Conservation (phyloP, 176 grass and related monocot species). For the Otatea glauca region DNA sequence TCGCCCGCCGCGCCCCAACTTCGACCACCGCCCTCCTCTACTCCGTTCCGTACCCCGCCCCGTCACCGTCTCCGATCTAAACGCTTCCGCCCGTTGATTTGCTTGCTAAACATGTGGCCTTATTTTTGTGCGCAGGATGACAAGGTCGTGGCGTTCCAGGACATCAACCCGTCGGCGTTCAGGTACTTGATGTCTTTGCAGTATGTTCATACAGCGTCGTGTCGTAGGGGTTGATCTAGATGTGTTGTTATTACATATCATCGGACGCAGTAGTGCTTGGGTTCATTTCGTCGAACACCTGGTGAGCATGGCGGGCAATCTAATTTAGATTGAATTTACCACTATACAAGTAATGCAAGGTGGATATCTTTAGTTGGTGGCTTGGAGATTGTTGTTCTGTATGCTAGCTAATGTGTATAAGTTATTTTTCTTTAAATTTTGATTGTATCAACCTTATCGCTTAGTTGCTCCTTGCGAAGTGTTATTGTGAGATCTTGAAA, state of each 20-base stretch:
- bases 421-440: background rate
- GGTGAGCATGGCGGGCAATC: background rate
- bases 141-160: constrained; percentile 79
- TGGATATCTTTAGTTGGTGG: background rate
- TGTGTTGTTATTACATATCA: background rate
- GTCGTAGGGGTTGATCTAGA: background rate
- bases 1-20: constrained; percentile 58
- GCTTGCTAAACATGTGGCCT: background rate
- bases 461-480: background rate
- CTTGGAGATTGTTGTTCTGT: constrained; percentile 8
- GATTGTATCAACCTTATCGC: background rate
- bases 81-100: background rate
- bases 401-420: background rate
- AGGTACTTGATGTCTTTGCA: constrained; percentile 53
- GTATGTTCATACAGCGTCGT: background rate
- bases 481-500: background rate
- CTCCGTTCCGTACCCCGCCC: constrained; percentile 56
- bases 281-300: constrained; percentile 44
- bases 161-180: constrained; percentile 87
- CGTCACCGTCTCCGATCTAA: constrained; percentile 21
- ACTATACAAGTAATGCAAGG: background rate
- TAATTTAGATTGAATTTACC: background rate
- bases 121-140: constrained; percentile 65
- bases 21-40: constrained; percentile 61
- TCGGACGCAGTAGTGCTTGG: background rate